Percentiles rank a stretch among this genome's conserved stretches.
Evolutionary conservation across 306 rosid species (phyloP).

Genomic region (Acmispon strigosus): DNA sequence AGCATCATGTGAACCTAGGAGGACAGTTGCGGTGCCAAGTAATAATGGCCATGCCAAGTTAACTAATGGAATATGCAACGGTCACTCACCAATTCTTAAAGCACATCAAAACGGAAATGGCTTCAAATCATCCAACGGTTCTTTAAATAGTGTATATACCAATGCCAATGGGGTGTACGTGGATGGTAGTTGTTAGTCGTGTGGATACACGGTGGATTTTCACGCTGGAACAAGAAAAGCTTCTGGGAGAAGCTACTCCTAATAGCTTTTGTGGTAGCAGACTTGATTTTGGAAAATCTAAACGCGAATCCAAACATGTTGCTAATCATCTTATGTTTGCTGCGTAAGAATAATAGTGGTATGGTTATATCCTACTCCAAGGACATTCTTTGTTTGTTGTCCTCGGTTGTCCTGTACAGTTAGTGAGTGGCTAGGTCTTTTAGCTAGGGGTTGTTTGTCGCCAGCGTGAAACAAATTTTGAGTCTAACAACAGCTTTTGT

Average conservation of each 20-base stretch:
- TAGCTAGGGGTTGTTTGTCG: conserved; percentile 39
- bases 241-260: too few species aligned
- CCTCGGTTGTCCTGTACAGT: conserved; percentile 66
- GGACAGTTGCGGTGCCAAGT: conserved; percentile 2
- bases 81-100: conserved; percentile 37
- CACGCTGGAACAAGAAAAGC: too few species aligned
- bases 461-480: conserved; percentile 47
- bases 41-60: conserved; percentile 38
- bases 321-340: not conserved
- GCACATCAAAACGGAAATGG: conserved; percentile 44
- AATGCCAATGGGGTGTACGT: conserved; percentile 59
- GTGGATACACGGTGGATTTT: too few species aligned
- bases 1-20: conserved; percentile 49
- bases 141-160: conserved; percentile 47
- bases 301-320: too few species aligned
- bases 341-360: conserved; percentile 12
- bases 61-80: conserved; percentile 30
- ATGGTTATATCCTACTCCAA: conserved; percentile 18
- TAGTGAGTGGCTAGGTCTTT: conserved; percentile 69
- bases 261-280: too few species aligned
- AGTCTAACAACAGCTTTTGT: conserved; percentile 52
- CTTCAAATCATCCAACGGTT: conserved; percentile 52
- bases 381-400: conserved; percentile 29
- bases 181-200: conserved; percentile 29
- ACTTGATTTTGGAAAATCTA: too few species aligned